These are phyloP conservation scores for Penicillium sp. DNA, from an alignment of 2,329 filamentous ascomycete genomes.

Conservation along the genomic window DNA sequence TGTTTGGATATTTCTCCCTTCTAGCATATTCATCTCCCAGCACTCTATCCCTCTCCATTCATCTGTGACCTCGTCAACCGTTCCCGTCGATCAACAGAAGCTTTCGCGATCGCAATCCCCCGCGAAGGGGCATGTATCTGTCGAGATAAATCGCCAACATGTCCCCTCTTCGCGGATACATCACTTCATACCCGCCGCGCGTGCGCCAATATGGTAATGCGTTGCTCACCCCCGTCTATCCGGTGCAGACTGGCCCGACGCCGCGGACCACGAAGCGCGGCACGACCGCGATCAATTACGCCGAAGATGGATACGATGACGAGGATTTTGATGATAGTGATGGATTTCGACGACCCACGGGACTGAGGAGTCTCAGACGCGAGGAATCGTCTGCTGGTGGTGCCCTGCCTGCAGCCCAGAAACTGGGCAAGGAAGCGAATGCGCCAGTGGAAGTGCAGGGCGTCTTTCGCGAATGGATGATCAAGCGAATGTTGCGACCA, in stretches of 20 bases:
- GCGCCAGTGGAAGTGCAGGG: slow-evolving; percentile 83
- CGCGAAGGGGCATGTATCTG: slow-evolving; percentile 42
- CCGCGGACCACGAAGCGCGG: slow-evolving; percentile 95
- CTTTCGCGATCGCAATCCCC: slow-evolving; percentile 24
- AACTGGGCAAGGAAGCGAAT: slow-evolving; percentile 79
- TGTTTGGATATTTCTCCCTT: background rate
- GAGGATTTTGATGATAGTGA: slow-evolving; percentile 67
- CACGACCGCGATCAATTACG: slow-evolving; percentile 96
- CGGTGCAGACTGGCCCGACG: slow-evolving; percentile 66
- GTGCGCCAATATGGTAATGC: slow-evolving; percentile 90
- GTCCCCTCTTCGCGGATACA: slow-evolving; percentile 79
- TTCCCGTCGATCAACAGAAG: slow-evolving; percentile 25
- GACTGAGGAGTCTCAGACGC: slow-evolving; percentile 78
- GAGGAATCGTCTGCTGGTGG: slow-evolving; percentile 70
- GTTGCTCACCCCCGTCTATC: slow-evolving; percentile 81
- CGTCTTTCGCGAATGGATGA: slow-evolving; percentile 96
- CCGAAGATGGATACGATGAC: slow-evolving; percentile 91
- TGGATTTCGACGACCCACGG: slow-evolving; percentile 72
- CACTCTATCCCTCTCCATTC: slow-evolving; percentile 2
- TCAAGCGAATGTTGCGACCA: slow-evolving; percentile 62
- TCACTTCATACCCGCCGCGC: slow-evolving; percentile 89
- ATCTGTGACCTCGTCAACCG: slow-evolving; percentile 19
- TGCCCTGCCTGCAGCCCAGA: slow-evolving; percentile 69
- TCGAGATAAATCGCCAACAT: slow-evolving; percentile 44
- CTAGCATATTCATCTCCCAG: background rate